These are phyloP conservation scores for Populus deltoides DNA, from an alignment of 345 rosid genomes.

Conservation along the genomic window DNA sequence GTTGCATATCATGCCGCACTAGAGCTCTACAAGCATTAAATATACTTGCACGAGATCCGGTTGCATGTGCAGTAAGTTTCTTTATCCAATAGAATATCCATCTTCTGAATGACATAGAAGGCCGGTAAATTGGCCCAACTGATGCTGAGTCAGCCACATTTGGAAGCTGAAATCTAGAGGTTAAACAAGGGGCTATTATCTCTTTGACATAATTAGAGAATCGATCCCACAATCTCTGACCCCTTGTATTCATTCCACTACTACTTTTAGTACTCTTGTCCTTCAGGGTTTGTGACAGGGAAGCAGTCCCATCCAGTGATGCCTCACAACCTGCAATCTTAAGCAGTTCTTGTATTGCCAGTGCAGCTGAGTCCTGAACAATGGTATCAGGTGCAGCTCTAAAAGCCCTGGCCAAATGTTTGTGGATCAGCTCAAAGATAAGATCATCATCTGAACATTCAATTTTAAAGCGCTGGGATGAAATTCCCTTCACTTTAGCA, in stretches of 20 bases:
- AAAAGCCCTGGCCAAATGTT: conserved; percentile 90
- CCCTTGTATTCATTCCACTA: conserved; percentile 56
- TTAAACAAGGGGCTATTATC: conserved; percentile 92
- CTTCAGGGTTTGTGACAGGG: conserved; percentile 33
- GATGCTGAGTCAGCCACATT: conserved; percentile 68
- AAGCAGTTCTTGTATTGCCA: conserved; percentile 94
- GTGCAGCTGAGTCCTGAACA: conserved; percentile 93
- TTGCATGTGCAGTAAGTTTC: conserved; percentile 80
- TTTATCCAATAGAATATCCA: conserved; percentile 88
- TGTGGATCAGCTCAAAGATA: conserved; percentile 88
- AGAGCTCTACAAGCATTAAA: conserved; percentile 93
- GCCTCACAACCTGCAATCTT: conserved; percentile 98
- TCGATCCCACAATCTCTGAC: conserved; percentile 86
- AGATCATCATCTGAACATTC: conserved; percentile 99
- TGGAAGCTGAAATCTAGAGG: conserved; percentile 95
- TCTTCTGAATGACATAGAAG: conserved; percentile 93
- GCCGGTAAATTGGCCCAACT: conserved; percentile 72
- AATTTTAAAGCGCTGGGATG: conserved; percentile 85
- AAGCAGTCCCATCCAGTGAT: conserved; percentile 70
- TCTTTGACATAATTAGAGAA: conserved; percentile 93
- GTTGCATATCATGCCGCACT: conserved; percentile 96
- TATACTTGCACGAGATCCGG: conserved; percentile 79
- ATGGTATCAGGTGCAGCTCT: conserved; percentile 95
- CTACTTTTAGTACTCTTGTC: conserved; percentile 35
- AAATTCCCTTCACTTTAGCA: conserved; percentile 72